Base-by-base conservation (phyloP, 169 alveolate genomes). In the Ichthyophthirius multifiliis region DNA sequence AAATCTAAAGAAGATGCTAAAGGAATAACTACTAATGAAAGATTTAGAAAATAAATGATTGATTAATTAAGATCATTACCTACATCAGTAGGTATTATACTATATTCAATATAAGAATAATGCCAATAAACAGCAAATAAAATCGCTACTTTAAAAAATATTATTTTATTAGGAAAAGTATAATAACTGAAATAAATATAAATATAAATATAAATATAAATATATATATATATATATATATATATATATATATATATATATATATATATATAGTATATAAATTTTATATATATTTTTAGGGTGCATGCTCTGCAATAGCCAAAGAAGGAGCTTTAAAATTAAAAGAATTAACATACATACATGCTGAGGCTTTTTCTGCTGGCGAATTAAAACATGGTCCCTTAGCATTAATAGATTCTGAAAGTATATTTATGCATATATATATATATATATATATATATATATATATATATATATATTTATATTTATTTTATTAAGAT, bases 361-460 rank as follows among this genome's bases (percentile, higher is more conserved):
- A 97, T 82, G 97, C 98, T n/a, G 99, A 98, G 86, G 99, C 98
- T 12, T 97, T 95, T 47, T 89, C 98, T 2, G 97, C 98, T 7
- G 99, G 99, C 18, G 98, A 97, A 74, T 85, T 98, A 83, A 98
- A 97, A 80, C 99, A 98, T 83, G 99, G 99, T 10, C 97, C 98
- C 12, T 92, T 96, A 75, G 99, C 99, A 0, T 82, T 98, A 83
- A 94, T 97, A 13, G 98, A 95, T 74, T 91, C 93, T 13, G 55
- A 84, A n/a, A n/a, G n/a, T n/a, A n/a, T n/a, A n/a, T n/a, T n/a
- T n/a, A 16, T 65, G 55, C 55, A 30, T 75, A 89, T 9, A 89
- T 86, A 41, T 35, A 77, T 16, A 71, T 35, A 43, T 41, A 64
- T 23, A 43, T 83, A 23, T 44, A 77, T 23, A 65, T 67, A 15